Conservation (phyloP, 441 rosid species). For the Mallotus japonicus region DNA sequence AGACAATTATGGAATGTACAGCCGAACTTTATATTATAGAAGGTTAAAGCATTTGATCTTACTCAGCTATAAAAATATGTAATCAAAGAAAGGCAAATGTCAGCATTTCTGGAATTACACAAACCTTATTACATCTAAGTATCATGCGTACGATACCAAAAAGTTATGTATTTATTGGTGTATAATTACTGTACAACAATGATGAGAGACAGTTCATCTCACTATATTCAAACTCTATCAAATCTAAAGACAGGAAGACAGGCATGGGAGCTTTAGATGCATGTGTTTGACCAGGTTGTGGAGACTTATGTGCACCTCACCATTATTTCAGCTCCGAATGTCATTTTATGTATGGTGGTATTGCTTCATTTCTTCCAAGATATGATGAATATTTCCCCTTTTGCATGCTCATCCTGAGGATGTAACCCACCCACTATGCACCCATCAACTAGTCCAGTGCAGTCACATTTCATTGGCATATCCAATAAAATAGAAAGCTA, state of each 20-base stretch:
- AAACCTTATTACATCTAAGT: not conserved
- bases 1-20: slow-evolving; percentile 5
- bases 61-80: not conserved
- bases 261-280: not conserved
- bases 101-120: not conserved
- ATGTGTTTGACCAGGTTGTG: slow-evolving; percentile 6
- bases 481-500: not conserved
- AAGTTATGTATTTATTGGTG: not conserved
- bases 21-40: not conserved
- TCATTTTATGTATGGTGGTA: not conserved
- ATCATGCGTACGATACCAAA: slow-evolving; percentile 2
- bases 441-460: not conserved
- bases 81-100: not conserved
- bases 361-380: slow-evolving; percentile 8
- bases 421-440: not conserved
- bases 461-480: not conserved
- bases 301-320: slow-evolving; percentile 2
- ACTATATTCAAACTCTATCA: not conserved
- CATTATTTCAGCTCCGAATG: slow-evolving; percentile 3
- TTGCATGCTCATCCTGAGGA: not conserved
- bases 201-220: slow-evolving; percentile 8
- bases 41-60: slow-evolving; percentile 10
- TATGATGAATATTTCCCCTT: not conserved
- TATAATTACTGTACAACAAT: slow-evolving; percentile 10
- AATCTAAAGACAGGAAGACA: not conserved